A percentile compares a stretch with the other conserved stretches of the same genome.
Evolutionary conservation across 345 rosid genomes (phyloP).

Genomic region (Nephelium lappaceum): DNA sequence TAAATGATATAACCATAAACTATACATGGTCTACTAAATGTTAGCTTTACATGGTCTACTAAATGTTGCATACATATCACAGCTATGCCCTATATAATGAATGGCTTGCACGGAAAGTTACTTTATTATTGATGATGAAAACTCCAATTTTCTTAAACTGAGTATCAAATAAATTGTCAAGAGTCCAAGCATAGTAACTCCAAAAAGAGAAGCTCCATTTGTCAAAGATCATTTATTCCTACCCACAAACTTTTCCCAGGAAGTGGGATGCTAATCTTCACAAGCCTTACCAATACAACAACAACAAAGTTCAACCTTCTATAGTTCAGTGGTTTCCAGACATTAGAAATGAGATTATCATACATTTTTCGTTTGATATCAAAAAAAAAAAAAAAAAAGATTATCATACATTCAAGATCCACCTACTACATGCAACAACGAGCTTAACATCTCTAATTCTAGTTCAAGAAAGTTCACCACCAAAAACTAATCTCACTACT

Average conservation of each 20-base stretch:
- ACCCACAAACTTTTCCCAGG: neutral
- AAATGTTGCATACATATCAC: neutral
- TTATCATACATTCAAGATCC: neutral
- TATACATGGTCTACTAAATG: neutral
- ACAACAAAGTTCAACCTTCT: neutral
- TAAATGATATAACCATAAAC: neutral
- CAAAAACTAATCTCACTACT: conserved; percentile 3
- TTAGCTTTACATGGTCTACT: neutral
- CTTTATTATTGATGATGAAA: neutral
- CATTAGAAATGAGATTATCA: neutral
- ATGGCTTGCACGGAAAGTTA: neutral
- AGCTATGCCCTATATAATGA: neutral
- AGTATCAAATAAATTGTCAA: neutral
- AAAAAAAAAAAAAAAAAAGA: neutral
- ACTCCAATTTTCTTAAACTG: neutral
- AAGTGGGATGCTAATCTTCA: neutral
- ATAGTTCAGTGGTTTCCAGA: neutral
- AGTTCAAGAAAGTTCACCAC: neutral
- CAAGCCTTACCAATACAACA: neutral
- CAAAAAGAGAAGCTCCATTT: neutral
- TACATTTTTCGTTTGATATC: no score
- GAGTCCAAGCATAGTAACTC: neutral
- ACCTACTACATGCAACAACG: neutral
- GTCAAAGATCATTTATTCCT: neutral
- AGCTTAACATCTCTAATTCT: neutral